phyloP scores from a whole-genome alignment of 2,329 filamentous ascomycete species.

The Raffaelea arxii region DNA sequence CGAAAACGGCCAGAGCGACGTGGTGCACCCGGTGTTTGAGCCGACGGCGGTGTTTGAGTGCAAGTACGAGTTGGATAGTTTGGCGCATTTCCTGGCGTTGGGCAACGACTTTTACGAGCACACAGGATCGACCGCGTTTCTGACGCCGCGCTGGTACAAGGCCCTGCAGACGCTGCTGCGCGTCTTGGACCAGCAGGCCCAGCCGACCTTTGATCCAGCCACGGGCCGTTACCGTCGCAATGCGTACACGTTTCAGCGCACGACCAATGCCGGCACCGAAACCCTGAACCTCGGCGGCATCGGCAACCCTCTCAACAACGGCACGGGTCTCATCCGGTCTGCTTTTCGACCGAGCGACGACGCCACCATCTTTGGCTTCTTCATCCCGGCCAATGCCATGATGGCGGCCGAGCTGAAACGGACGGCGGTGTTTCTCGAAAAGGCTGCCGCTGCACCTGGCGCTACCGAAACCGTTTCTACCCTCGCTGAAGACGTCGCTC shows the following conservation, averaged over 20 bases:
- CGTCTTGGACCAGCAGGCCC: constrained; percentile 69
- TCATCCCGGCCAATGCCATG: constrained; percentile 93
- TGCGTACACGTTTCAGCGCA: constrained; percentile 77
- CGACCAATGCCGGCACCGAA: constrained; percentile 76
- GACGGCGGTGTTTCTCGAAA: constrained; percentile 56
- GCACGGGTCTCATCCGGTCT: constrained; percentile 77
- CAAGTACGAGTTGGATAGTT: constrained; percentile 96
- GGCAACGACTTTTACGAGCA: constrained; percentile 78
- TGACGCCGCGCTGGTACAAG: constrained; percentile 67
- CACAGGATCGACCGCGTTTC: constrained; percentile 67
- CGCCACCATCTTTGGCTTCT: constrained; percentile 85
- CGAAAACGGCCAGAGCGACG: constrained; percentile 72
- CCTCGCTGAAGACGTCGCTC: constrained; percentile 45
- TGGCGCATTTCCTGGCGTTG: constrained; percentile 82
- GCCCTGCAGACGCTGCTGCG: constrained; percentile 66
- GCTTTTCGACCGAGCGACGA: constrained; percentile 95
- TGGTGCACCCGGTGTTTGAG: constrained; percentile 80
- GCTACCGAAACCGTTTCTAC: no score
- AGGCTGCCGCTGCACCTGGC: not conserved
- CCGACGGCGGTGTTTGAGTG: constrained; percentile 85
- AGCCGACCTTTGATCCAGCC: constrained; percentile 65
- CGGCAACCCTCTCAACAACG: constrained; percentile 82
- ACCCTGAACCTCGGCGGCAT: constrained; percentile 73
- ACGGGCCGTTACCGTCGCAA: constrained; percentile 59
- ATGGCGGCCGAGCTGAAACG: constrained; percentile 82